phyloP scores from a whole-genome alignment of 805 yeast species.

The Barnettozyma vustinii region DNA sequence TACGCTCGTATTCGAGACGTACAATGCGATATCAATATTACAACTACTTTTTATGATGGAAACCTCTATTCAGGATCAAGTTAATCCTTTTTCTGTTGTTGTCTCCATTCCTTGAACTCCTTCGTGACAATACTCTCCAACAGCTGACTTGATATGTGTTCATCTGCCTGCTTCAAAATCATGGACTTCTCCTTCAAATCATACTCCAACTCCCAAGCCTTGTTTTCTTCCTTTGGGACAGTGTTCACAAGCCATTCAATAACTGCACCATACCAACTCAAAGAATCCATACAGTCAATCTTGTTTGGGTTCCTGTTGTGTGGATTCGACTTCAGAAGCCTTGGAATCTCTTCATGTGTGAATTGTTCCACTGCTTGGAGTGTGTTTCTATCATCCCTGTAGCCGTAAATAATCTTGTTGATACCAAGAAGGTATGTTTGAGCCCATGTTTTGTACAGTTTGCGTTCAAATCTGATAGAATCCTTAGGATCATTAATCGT shows the following conservation, averaged over 20 bases:
- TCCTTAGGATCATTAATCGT: constrained; percentile 51
- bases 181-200: constrained; percentile 51
- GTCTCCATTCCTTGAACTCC: constrained; percentile 52
- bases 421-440: constrained; percentile 89
- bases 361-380: constrained; percentile 68
- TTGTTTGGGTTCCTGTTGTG: constrained; percentile 34
- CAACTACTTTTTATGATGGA: too few relatives aligned
- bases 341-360: constrained; percentile 73
- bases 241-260: constrained; percentile 67
- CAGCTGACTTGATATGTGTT: constrained; percentile 31
- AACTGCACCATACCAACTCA: constrained; percentile 83
- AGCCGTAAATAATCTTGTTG: constrained; percentile 77
- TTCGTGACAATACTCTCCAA: constrained; percentile 42
- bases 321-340: constrained; percentile 51
- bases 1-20: too few relatives aligned
- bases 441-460: constrained; percentile 82
- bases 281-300: constrained; percentile 70
- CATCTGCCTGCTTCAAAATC: constrained; percentile 42
- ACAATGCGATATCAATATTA: too few relatives aligned
- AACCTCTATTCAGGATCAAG: background rate
- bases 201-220: constrained; percentile 50
- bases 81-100: constrained; percentile 5
- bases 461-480: constrained; percentile 64
- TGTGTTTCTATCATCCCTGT: constrained; percentile 67
- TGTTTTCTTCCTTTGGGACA: constrained; percentile 49